phyloP scores from a whole-genome alignment of 371 early-diverging fungal genomes.

The Hamiltosporidium tvaerminnensis region DNA sequence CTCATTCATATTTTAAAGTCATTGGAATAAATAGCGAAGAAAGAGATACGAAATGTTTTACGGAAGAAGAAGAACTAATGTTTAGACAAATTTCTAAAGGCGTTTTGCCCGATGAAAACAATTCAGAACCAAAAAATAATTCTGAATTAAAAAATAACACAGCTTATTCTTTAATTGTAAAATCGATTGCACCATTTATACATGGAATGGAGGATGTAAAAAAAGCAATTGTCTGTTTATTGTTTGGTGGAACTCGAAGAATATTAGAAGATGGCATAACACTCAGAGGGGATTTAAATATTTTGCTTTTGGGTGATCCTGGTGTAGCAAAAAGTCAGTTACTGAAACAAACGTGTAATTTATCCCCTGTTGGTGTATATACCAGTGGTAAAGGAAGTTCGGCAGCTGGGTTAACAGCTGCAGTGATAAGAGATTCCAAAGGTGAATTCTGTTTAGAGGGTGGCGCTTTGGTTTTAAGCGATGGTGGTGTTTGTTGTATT shows the following conservation, averaged over 20 bases:
- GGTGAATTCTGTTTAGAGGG: slow-evolving; percentile 94
- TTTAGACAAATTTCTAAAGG: slow-evolving; percentile 66
- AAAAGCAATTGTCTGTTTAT: slow-evolving; percentile 77
- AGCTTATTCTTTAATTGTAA: slow-evolving; percentile 51
- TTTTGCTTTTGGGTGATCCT: slow-evolving; percentile 91
- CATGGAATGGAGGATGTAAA: slow-evolving; percentile 67
- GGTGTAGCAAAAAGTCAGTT: slow-evolving; percentile 96
- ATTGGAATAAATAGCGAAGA: slow-evolving; percentile 27
- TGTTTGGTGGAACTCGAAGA: slow-evolving; percentile 91
- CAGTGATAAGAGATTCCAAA: slow-evolving; percentile 60
- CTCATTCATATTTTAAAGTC: slow-evolving; percentile 14
- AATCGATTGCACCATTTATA: slow-evolving; percentile 57
- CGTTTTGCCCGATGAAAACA: slow-evolving; percentile 32
- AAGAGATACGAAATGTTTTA: slow-evolving; percentile 57
- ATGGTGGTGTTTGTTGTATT: slow-evolving; percentile 96
- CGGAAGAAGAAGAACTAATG: slow-evolving; percentile 73
- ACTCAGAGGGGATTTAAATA: slow-evolving; percentile 92
- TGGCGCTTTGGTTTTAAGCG: slow-evolving; percentile 97
- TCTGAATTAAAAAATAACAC: too few species aligned
- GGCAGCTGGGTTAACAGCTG: slow-evolving; percentile 72
- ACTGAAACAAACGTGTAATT: slow-evolving; percentile 84
- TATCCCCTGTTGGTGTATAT: slow-evolving; percentile 80
- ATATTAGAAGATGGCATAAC: slow-evolving; percentile 74
- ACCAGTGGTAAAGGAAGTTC: slow-evolving; percentile 70
- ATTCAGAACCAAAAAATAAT: too few species aligned